Evolutionary conservation across 2,329 filamentous ascomycete species (phyloP), one percentile per base, ranked within the genome.

Genomic region (Cladorrhinum sp.): DNA sequence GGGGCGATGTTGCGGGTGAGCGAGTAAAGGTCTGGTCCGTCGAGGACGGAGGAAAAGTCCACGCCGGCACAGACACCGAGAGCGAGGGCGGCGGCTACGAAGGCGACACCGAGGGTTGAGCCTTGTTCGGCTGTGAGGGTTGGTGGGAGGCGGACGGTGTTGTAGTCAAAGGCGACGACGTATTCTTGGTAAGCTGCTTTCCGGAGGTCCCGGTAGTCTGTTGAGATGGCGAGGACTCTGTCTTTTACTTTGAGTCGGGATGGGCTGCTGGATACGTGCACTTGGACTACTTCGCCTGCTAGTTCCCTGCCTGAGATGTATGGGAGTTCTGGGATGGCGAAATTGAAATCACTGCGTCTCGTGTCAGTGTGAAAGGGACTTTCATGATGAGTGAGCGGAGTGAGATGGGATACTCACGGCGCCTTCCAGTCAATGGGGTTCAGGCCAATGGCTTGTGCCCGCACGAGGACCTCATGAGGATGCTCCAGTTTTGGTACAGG

Each of bases 381-480:
- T n/a, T n/a, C 5, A 50, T 22, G 48, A 22, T 22, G 23, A 6
- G 16, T 23, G 48, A 23, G 48, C 3, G 1, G 22, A 22, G n/a
- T 45, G 22, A 45, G 10, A 16, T 4, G 16, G 20, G 13, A 38
- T 10, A 78, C 84, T 66, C 76, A 89, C 87, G 87, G 85, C 61
- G 85, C 82, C 76, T 90, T 90, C 85, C 85, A 90, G 70, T 91
- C 90, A 58, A 92, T 89, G 0, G 90, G 90, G 67, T 92, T 92
- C 38, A 92, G 74, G 0, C 89, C 89, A 66, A 91, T 86, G 12
- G 83, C 83, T 38, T 81, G 76, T 1, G 85, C 81, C 69, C 82
- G 82, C n/a, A 91, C 81, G 4, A 91, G 74, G 4, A 90, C 73
- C 66, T 91, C 85, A 49, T 65, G 60, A 8, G 69, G 66, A 20